Evolutionary conservation across 495 filamentous ascomycete genomes (phyloP), one percentile per base, ranked within the genome.

Genomic region (Aspergillus asperescens): DNA sequence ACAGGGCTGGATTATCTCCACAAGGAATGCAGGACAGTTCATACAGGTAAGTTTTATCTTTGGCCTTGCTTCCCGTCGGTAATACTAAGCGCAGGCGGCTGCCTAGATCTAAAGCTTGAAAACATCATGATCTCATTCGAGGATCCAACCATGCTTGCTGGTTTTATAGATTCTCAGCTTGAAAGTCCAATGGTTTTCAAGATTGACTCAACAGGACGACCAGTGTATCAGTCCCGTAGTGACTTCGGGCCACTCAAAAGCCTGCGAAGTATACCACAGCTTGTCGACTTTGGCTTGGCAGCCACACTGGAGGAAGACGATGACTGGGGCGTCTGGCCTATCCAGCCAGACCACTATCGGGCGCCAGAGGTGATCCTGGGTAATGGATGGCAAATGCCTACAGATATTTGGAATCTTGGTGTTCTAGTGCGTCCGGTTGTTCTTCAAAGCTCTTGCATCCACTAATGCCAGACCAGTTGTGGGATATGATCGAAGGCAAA

Each of bases 201-300:
- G 32, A 61, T 65, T 53, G 62, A 69, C 57, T 57, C 61, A 8
- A 32, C 47, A 5, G 68, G 64, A 48, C 55, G 63, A 54, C 55
- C 58, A 43, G 62, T 74, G 2, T 75, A 75, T 64, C 64, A 58
- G 38, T 70, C 57, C 27, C 67, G 59, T 54, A 71, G 70, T 59
- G 57, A 74, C 48, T 71, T 76, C 53, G 71, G 73, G 20, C 63
- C 57, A 55, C 57, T 73, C 7, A 66, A 65, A 63, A 59, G 51
- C 51, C 55, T 58, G 19, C 60, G 52, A 49, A 71, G 62, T 56
- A 59, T 69, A 56, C 67, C 64, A 60, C 89, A 91, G 74, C 88
- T 95, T 60, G 89, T 88, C 67, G 89, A 95, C 73, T 94, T 93
- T 68, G 89, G 89, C 48, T 72, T 92, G 10, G 87, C 89, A n/a